Percentiles rank a stretch among this genome's conserved stretches.
These are phyloP conservation scores for Candida pseudoviswanathii DNA, from an alignment of 1,139 yeast species.

Conservation along the genomic window DNA sequence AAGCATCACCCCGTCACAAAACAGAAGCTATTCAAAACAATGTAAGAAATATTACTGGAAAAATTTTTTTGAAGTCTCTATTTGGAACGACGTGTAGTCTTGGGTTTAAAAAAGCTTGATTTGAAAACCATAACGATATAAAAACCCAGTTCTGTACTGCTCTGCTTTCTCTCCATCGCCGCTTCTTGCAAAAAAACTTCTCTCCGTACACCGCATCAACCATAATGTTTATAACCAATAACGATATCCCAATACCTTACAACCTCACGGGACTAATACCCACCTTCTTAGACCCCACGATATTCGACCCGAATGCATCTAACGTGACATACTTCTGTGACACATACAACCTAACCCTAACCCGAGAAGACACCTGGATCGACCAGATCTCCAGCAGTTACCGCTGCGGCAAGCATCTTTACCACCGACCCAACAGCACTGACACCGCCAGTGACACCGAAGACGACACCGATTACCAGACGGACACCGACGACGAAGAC, in stretches of 20 bases:
- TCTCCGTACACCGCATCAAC: not conserved
- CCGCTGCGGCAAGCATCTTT: not conserved
- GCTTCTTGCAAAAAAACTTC: too few species aligned
- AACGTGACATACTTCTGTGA: not conserved
- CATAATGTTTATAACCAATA: not conserved
- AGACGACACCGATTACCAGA: not conserved
- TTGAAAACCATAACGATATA: not conserved
- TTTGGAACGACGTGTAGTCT: too few species aligned
- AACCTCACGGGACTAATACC: not conserved
- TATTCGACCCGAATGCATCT: not conserved
- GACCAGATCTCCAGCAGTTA: conserved; percentile 1
- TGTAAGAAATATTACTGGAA: too few species aligned
- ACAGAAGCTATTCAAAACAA: too few species aligned
- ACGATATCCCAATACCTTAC: not conserved
- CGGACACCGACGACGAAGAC: too few species aligned
- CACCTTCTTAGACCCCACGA: not conserved
- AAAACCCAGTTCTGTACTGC: not conserved
- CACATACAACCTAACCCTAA: not conserved
- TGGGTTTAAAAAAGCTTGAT: too few species aligned
- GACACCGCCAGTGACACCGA: too few species aligned
- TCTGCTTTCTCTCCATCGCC: too few species aligned
- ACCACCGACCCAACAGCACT: not conserved
- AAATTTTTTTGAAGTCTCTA: too few species aligned
- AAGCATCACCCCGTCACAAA: too few species aligned
- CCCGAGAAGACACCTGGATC: not conserved